Base-by-base conservation (phyloP, 1,139 yeast genomes). In the Meyerozyma athensensis region DNA sequence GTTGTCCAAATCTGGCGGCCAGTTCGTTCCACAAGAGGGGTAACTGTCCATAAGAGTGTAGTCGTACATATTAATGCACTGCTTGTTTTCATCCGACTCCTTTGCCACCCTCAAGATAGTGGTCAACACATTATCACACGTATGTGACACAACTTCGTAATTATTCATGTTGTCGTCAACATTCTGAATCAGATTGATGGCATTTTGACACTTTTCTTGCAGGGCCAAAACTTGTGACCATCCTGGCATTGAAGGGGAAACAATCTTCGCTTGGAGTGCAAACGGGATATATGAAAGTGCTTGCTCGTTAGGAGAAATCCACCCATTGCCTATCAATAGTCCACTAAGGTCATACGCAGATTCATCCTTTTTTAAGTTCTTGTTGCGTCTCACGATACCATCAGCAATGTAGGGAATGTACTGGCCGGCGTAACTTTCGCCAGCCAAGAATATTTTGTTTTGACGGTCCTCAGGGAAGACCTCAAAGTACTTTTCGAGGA, bases 381-480 rank as follows among this genome's bases (percentile, higher is more conserved):
- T 59, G 52, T 80, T 78, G 36, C 73, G 58, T 2, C 73, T 63
- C 38, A 78, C 50, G 13, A 90, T 71, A 1, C 77, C 79, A 35
- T 74, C 63, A 0, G 94, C 95, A 41, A 90, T 75, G 58, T 84
- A 86, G 1, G 98, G 98, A 40, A 92, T 84, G 57, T 87, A 92
- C 58, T 92, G 97, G 18, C 99, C 99, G 1, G 98, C 97, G 63
- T 82, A 94, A 48, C 96, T 86, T 61, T 92, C 98, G 19, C 99
- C 99, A 0, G 96, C 95, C 35, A 92, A 59, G 48, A 78, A 80
- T 4, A 92, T 63, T 24, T 86, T 85, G 45, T 85, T 80, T 10
- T 55, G 54, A 9, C 61, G 48, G 47, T 86, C 89, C 37, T 83
- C 81, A 0, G 97, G 96, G 56, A 92, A 92, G 4, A 81, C 53